phyloP scores from a whole-genome alignment of 768 basidiomycete genomes.

The Lentinus tigrinus region DNA sequence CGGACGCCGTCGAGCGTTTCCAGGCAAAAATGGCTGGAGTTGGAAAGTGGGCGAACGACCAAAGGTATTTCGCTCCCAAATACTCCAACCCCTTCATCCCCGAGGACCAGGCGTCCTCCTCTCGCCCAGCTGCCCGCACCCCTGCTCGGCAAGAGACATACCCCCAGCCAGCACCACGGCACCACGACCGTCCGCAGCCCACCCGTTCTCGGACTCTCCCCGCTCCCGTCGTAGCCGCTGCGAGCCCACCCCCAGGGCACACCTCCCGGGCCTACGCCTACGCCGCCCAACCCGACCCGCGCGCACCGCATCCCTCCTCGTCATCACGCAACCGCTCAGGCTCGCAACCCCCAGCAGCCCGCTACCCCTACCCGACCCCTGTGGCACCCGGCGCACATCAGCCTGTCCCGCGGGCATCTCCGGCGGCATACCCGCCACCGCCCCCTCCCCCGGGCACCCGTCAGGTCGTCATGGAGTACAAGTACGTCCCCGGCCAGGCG shows the following conservation, averaged over 20 bases:
- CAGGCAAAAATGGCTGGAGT: conserved; percentile 27
- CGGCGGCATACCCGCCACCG: conserved; percentile 6
- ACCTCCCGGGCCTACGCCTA: conserved; percentile 8
- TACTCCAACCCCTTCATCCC: conserved; percentile 24
- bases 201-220: conserved; percentile 18
- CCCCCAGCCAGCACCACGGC: neutral
- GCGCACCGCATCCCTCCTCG: conserved; percentile 4
- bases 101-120: conserved; percentile 9
- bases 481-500: conserved; percentile 4
- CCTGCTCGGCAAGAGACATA: conserved; percentile 4
- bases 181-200: conserved; percentile 11
- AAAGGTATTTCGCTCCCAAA: conserved; percentile 17
- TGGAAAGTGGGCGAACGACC: conserved; percentile 27
- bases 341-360: conserved; percentile 6
- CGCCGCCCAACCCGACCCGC: conserved; percentile 7
- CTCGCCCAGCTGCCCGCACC: conserved; percentile 12
- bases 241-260: neutral
- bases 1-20: conserved; percentile 30
- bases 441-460: conserved; percentile 7
- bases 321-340: conserved; percentile 11
- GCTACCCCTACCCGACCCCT: conserved; percentile 9
- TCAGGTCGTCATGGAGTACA: conserved; percentile 7
- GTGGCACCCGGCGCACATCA: conserved; percentile 9
- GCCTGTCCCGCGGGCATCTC: conserved; percentile 6
- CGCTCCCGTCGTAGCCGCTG: neutral